Evolutionary conservation across 23 red algal genomes (phyloP).

Genomic region (Gracilaria domingensis): DNA sequence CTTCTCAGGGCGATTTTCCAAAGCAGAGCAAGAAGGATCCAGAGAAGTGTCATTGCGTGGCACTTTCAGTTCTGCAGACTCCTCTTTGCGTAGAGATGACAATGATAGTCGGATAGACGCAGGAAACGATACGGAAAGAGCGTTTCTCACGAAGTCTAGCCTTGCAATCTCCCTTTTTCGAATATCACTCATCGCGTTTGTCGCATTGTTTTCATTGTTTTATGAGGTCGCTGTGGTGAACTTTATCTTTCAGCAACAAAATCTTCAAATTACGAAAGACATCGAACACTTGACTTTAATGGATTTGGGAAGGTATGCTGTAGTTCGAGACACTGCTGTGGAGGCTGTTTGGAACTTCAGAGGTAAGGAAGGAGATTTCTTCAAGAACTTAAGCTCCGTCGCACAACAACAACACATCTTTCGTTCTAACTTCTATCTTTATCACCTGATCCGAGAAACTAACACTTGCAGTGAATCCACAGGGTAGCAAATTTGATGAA

Average conservation of each 20-base stretch:
- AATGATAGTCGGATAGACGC: not conserved
- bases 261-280: not conserved
- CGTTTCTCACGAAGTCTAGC: slow-evolving; percentile 36
- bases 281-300: slow-evolving; percentile 16
- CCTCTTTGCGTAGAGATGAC: not conserved
- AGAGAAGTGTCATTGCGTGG: no score
- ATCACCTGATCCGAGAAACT: not conserved
- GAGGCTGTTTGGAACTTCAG: slow-evolving; percentile 41
- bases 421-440: not conserved
- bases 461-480: slow-evolving; percentile 23
- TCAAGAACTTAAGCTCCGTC: no score
- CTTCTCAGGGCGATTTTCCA: not conserved
- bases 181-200: slow-evolving; percentile 24
- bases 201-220: slow-evolving; percentile 44
- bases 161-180: slow-evolving; percentile 19
- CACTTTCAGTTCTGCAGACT: not conserved
- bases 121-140: not conserved
- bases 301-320: slow-evolving; percentile 1
- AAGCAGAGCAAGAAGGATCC: not conserved
- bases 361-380: slow-evolving; percentile 19
- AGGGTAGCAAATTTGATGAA: not conserved
- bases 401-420: no score
- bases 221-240: slow-evolving; percentile 56
- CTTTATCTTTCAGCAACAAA: slow-evolving; percentile 50
- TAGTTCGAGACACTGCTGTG: slow-evolving; percentile 20